A percentile compares a stretch with the other conserved stretches of the same genome.
These are phyloP conservation scores for Metschnikowia picachoensis DNA, from an alignment of 805 yeast species.

Conservation along the genomic window DNA sequence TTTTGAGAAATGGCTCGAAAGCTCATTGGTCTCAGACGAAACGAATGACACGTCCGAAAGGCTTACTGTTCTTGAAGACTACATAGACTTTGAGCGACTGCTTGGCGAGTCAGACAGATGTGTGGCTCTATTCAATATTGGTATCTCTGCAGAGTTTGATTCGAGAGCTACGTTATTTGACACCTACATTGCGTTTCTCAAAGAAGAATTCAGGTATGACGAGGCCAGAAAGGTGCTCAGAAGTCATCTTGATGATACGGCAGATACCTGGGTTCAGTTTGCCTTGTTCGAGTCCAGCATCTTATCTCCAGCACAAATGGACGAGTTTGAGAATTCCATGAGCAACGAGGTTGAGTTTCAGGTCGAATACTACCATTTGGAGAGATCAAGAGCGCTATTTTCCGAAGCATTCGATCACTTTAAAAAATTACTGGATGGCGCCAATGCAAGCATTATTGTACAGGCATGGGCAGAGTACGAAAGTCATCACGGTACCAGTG, in stretches of 20 bases:
- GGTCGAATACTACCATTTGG: slow-evolving; percentile 47
- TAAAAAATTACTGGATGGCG: slow-evolving; percentile 32
- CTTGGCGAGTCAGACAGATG: slow-evolving; percentile 69
- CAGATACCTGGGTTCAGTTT: slow-evolving; percentile 54
- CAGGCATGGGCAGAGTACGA: slow-evolving; percentile 69
- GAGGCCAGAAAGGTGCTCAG: slow-evolving; percentile 52
- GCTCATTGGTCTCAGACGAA: slow-evolving; percentile 14
- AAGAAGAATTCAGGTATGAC: slow-evolving; percentile 55
- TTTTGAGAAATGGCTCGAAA: slow-evolving; percentile 62
- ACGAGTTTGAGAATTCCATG: slow-evolving; percentile 38
- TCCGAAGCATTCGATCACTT: slow-evolving; percentile 47
- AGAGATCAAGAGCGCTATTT: slow-evolving; percentile 53
- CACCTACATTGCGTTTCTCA: slow-evolving; percentile 52
- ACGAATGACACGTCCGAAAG: slow-evolving; percentile 1
- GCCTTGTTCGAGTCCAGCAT: slow-evolving; percentile 71
- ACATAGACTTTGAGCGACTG: slow-evolving; percentile 62
- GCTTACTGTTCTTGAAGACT: slow-evolving; percentile 51
- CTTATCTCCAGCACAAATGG: slow-evolving; percentile 53
- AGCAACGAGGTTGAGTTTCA: slow-evolving; percentile 50
- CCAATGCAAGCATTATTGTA: slow-evolving; percentile 49
- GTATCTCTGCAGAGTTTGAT: slow-evolving; percentile 21
- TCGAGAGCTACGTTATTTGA: slow-evolving; percentile 23
- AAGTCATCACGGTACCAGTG: slow-evolving; percentile 49
- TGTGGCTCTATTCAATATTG: slow-evolving; percentile 57
- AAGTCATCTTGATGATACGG: slow-evolving; percentile 29